Percentiles rank a stretch among this genome's conserved stretches.
Evolutionary conservation across 768 basidiomycete species (phyloP).

Genomic region (Mycena maculata): DNA sequence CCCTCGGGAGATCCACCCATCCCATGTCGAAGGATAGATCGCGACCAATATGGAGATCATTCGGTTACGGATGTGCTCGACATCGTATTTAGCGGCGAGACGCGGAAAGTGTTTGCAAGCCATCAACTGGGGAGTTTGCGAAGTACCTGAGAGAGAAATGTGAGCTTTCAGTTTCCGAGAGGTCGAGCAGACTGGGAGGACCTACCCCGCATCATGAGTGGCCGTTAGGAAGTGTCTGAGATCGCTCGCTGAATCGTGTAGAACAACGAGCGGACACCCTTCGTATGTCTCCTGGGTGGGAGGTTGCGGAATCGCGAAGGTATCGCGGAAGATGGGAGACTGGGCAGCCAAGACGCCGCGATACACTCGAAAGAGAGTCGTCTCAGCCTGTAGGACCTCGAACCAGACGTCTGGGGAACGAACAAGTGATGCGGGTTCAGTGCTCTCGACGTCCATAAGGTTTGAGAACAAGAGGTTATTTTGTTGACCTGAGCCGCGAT

Average conservation of each 20-base stretch:
- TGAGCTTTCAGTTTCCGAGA: neutral
- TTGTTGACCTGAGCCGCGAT: no score
- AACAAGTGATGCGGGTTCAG: no score
- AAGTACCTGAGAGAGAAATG: neutral
- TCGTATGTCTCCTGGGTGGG: neutral
- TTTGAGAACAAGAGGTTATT: no score
- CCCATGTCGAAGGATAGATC: conserved; percentile 1
- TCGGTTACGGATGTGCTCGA: conserved; percentile 3
- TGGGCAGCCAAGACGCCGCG: conserved; percentile 13
- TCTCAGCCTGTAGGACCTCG: conserved; percentile 7
- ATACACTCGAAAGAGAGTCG: conserved; percentile 13
- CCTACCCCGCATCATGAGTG: conserved; percentile 1
- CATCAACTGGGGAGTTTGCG: neutral
- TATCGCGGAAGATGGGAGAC: conserved; percentile 18
- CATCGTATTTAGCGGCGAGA: conserved; percentile 6
- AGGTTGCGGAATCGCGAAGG: conserved; percentile 15
- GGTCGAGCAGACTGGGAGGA: neutral
- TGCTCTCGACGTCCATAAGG: no score
- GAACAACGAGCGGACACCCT: neutral
- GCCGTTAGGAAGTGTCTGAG: neutral
- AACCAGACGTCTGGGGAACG: conserved; percentile 14
- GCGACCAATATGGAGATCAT: neutral
- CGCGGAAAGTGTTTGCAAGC: neutral
- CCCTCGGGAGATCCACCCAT: neutral
- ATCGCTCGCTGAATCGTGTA: conserved; percentile 7